Evolutionary conservation across 208 protist species (phyloP).

Genomic region (Acanthamoeba culbertsoni): DNA sequence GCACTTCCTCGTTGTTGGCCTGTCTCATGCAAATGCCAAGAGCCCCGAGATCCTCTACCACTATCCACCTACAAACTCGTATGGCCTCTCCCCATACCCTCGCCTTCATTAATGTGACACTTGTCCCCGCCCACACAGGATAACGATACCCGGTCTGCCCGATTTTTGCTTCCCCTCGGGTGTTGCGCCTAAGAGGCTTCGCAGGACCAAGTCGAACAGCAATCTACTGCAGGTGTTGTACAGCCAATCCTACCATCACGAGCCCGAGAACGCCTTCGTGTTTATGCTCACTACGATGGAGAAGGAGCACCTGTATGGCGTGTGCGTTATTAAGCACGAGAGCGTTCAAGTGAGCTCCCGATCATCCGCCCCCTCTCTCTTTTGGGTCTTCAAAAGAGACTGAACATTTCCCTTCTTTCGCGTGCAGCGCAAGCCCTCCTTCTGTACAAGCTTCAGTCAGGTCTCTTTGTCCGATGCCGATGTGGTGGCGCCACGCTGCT

Average conservation of each 20-base stretch:
- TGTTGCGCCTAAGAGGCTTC: neutral
- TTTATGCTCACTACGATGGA: neutral
- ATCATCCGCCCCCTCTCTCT: neutral
- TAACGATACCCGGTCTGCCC: neutral
- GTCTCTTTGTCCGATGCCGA: no score
- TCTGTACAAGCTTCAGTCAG: neutral
- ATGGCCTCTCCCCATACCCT: no score
- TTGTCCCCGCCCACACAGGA: no score
- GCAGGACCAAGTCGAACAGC: neutral
- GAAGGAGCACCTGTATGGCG: neutral
- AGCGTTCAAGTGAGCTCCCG: neutral
- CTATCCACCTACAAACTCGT: neutral
- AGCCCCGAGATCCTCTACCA: neutral
- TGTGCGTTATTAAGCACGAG: conserved; percentile 6
- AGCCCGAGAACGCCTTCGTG: neutral
- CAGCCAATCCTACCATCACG: neutral
- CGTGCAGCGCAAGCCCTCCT: neutral
- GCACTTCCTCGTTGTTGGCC: neutral
- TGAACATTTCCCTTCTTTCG: no score
- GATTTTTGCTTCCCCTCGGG: neutral
- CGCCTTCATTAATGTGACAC: no score
- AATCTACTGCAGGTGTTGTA: neutral
- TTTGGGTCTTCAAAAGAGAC: no score
- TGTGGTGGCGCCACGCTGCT: neutral
- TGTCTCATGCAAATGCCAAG: neutral